A percentile compares a stretch with the other conserved stretches of the same genome.
Conservation (phyloP, 495 filamentous ascomycete species). For the Trichoderma orchidacearum region DNA sequence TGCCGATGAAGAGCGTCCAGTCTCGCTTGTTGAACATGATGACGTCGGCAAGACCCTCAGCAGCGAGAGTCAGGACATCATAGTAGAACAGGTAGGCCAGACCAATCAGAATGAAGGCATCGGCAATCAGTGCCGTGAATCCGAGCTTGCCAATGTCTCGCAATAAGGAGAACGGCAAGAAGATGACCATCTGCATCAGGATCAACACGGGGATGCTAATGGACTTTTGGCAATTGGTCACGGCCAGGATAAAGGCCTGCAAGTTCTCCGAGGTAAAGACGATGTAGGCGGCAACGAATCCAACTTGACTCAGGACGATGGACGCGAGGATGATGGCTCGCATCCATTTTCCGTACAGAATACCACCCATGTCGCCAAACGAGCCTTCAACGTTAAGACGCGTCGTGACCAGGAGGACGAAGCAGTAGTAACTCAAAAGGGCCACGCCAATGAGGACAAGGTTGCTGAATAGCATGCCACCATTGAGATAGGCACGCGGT, state of each 20-base stretch:
- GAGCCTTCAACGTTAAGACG: slow-evolving; percentile 73
- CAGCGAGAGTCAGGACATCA: slow-evolving; percentile 69
- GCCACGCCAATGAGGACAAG: slow-evolving; percentile 76
- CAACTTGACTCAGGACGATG: slow-evolving; percentile 86
- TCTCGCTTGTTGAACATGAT: slow-evolving; percentile 69
- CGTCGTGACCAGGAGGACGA: slow-evolving; percentile 80
- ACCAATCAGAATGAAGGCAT: slow-evolving; percentile 85
- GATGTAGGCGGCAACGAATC: slow-evolving; percentile 95
- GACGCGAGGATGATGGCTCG: slow-evolving; percentile 73
- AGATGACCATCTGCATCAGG: slow-evolving; percentile 82
- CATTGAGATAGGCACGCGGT: slow-evolving; percentile 82
- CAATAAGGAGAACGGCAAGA: slow-evolving; percentile 82
- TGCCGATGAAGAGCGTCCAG: slow-evolving; percentile 97
- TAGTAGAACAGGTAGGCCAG: slow-evolving; percentile 93
- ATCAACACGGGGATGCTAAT: slow-evolving; percentile 85
- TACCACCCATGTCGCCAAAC: slow-evolving; percentile 91
- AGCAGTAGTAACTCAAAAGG: slow-evolving; percentile 83
- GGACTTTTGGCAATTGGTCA: slow-evolving; percentile 64
- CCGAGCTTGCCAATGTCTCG: slow-evolving; percentile 92
- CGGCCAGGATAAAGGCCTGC: slow-evolving; percentile 77
- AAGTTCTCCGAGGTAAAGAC: slow-evolving; percentile 95
- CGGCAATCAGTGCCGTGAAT: slow-evolving; percentile 80
- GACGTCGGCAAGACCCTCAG: slow-evolving; percentile 73
- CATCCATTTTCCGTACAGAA: slow-evolving; percentile 85
- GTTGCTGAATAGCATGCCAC: slow-evolving; percentile 94